Base-by-base conservation (phyloP, 2,329 filamentous ascomycete species). In the Fusarium decemcellulare region DNA sequence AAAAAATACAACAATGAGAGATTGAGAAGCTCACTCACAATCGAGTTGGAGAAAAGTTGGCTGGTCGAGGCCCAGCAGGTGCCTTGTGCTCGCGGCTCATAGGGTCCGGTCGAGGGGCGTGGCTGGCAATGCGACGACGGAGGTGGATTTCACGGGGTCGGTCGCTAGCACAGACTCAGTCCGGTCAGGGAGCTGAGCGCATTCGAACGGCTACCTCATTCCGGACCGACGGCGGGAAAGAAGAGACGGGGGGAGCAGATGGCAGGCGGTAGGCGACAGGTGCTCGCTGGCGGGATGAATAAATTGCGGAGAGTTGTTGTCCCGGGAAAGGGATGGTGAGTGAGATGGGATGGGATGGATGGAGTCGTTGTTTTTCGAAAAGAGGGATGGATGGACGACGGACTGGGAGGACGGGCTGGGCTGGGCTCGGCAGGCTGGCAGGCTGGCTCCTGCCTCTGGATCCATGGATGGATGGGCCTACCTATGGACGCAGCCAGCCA, bases 141-240 rank as follows among this genome's bases (percentile, higher is more conserved):
- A 69, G 59, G 69, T 72, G 70, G 70, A 67, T 71, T 71, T 60
- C 64, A 72, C 70, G 65, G 71, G 67, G 63, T 70, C 68, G 68
- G 68, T 73, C 68, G 70, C 74, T 74, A 73, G 72, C 70, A 73
- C 73, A 73, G 76, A 80, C 85, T 86, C 86, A 88, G 87, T 88
- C 87, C 87, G 81, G 83, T 84, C 80, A 86, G 82, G 87, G 86
- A 88, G 83, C 86, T 88, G 86, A 88, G 86, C 80, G 78, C 81
- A 82, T 81, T 80, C 81, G 82, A 79, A 77, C 77, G 80, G 81
- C 84, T 88, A 88, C 86, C 86, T 84, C 87, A 89, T 89, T 85
- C 84, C 86, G 85, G 75, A 75, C 71, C 55, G 67, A 55, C 59
- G 58, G 68, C 56, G 58, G 64, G 23, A 23, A 23, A 23, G 23